Evolutionary conservation across 208 protist genomes (phyloP).

Genomic region (Wallacemonas rigidus): DNA sequence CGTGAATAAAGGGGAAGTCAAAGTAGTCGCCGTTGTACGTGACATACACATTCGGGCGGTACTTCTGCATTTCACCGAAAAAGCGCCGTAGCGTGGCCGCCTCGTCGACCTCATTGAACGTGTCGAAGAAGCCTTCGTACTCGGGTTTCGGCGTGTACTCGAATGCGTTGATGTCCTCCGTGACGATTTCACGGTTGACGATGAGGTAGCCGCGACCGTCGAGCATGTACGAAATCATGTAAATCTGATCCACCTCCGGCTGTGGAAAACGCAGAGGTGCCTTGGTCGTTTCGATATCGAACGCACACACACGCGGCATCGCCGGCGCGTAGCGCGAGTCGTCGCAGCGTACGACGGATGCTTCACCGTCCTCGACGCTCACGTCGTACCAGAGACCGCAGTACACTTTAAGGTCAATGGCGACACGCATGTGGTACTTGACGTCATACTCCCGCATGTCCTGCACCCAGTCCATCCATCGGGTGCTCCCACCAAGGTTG

Average conservation of each 20-base stretch:
- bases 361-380: slow-evolving; percentile 68
- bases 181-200: slow-evolving; percentile 98
- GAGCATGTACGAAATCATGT: slow-evolving; percentile 99
- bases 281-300: slow-evolving; percentile 99
- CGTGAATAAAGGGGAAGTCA: slow-evolving; percentile 99
- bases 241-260: slow-evolving; percentile 97
- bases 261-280: slow-evolving; percentile 99
- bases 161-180: slow-evolving; percentile 98
- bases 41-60: slow-evolving; percentile 98
- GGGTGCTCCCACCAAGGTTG: slow-evolving; percentile 32
- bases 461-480: slow-evolving; percentile 92
- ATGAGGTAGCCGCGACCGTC: slow-evolving; percentile 98
- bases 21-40: slow-evolving; percentile 99
- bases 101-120: slow-evolving; percentile 98
- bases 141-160: slow-evolving; percentile 99
- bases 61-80: slow-evolving; percentile 96
- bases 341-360: slow-evolving; percentile 69
- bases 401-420: slow-evolving; percentile 96
- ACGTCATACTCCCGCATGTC: slow-evolving; percentile 99
- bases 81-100: slow-evolving; percentile 92
- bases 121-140: slow-evolving; percentile 97
- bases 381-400: slow-evolving; percentile 98
- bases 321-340: slow-evolving; percentile 90
- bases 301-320: slow-evolving; percentile 93
- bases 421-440: slow-evolving; percentile 97